Percentiles rank a stretch among this genome's conserved stretches.
Conservation (phyloP, 768 basidiomycete genomes). For the Dentipellis fragilis region DNA sequence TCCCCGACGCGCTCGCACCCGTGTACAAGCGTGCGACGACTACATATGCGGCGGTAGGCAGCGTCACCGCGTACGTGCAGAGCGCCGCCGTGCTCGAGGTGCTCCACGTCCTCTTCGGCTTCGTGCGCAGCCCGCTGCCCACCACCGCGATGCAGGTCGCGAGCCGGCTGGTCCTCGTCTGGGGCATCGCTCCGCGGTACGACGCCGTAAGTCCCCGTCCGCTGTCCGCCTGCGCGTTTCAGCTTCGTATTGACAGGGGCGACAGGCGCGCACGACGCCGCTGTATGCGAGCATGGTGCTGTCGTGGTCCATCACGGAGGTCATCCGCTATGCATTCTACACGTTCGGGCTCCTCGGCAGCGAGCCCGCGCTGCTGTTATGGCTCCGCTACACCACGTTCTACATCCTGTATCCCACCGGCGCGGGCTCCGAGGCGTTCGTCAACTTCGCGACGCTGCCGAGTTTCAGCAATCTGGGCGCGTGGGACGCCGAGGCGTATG, state of each 20-base stretch:
- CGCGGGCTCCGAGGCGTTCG: conserved; percentile 81
- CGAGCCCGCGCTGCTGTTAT: conserved; percentile 42
- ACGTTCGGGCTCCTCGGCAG: conserved; percentile 50
- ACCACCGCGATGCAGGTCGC: conserved; percentile 77
- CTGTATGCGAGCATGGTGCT: conserved; percentile 86
- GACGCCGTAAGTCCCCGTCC: conserved; percentile 35
- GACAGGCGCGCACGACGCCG: conserved; percentile 59
- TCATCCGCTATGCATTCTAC: conserved; percentile 88
- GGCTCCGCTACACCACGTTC: conserved; percentile 87
- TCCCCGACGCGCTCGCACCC: conserved; percentile 31
- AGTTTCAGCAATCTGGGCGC: conserved; percentile 30
- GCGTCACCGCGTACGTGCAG: conserved; percentile 63
- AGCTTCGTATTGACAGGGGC: background rate
- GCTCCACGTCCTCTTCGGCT: conserved; percentile 65
- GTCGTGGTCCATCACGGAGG: conserved; percentile 87
- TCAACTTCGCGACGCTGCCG: conserved; percentile 72
- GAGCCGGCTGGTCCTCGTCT: conserved; percentile 74
- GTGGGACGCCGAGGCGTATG: conserved; percentile 29
- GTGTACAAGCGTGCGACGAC: conserved; percentile 43
- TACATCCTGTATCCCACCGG: conserved; percentile 91
- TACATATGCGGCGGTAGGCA: conserved; percentile 52
- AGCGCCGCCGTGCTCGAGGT: conserved; percentile 79
- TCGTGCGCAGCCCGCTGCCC: conserved; percentile 66
- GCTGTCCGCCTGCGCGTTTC: background rate
- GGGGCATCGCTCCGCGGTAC: conserved; percentile 68